Conservation (phyloP, 1,139 yeast genomes). For the Lodderomyces elongisporus region DNA sequence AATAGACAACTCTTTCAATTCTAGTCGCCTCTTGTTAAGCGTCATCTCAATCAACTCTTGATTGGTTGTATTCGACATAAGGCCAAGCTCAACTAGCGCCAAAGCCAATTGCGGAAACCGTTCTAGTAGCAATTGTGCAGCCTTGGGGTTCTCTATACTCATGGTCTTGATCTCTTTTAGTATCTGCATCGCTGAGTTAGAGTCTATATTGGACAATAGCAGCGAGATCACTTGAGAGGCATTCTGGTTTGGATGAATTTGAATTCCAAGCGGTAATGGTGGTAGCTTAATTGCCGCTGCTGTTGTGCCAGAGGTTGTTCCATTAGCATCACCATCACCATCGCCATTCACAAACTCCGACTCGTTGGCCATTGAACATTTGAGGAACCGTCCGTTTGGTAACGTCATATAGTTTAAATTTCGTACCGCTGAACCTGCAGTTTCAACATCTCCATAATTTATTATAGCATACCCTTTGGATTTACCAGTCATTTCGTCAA, state of each 20-base stretch:
- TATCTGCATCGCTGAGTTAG: constrained; percentile 49
- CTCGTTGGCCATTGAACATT: constrained; percentile 61
- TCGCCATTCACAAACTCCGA: constrained; percentile 11
- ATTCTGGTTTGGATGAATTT: constrained; percentile 48
- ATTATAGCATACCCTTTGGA: constrained; percentile 90
- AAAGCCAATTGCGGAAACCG: constrained; percentile 76
- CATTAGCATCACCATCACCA: constrained; percentile 1
- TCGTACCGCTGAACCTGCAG: constrained; percentile 88
- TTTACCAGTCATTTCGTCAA: constrained; percentile 85
- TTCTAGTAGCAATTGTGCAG: constrained; percentile 59
- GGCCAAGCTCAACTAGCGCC: constrained; percentile 73
- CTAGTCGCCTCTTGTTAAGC: constrained; percentile 28
- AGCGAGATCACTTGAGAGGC: constrained; percentile 60
- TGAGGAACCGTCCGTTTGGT: constrained; percentile 59
- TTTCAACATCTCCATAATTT: constrained; percentile 68
- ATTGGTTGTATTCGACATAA: constrained; percentile 54
- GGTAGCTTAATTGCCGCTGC: constrained; percentile 29
- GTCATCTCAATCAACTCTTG: constrained; percentile 49
- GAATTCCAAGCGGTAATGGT: constrained; percentile 45
- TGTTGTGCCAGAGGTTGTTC: neutral
- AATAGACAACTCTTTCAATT: constrained; percentile 39
- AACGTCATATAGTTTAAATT: constrained; percentile 76
- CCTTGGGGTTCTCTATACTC: constrained; percentile 55
- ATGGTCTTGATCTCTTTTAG: constrained; percentile 61
- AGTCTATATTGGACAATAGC: constrained; percentile 55